phyloP scores from a whole-genome alignment of 2,329 filamentous ascomycete species.

The Zymoseptoria tritici region DNA sequence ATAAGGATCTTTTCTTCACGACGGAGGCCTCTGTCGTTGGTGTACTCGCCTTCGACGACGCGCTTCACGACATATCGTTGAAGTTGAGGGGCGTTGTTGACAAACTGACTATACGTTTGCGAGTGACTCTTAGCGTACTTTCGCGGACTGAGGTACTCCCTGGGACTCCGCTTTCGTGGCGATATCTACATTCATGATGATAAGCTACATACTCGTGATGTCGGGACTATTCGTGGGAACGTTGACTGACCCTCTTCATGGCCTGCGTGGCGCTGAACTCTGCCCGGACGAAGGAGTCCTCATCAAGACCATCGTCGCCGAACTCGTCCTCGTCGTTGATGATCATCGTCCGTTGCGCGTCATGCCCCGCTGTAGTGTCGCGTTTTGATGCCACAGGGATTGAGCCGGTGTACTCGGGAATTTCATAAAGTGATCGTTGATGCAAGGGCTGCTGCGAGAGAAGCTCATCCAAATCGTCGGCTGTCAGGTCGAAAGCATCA shows the following conservation, averaged over 20 bases:
- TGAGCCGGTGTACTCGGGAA: conserved; percentile 26
- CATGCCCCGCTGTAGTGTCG: too few relatives aligned
- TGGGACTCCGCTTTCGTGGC: conserved; percentile 18
- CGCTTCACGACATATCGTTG: conserved; percentile 70
- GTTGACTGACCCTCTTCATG: conserved; percentile 33
- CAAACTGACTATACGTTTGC: background rate
- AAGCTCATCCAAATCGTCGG: conserved; percentile 52
- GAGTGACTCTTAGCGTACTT: conserved; percentile 6
- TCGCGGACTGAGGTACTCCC: conserved; percentile 8
- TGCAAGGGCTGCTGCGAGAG: conserved; percentile 35
- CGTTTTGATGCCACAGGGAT: conserved; percentile 5
- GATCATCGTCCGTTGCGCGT: conserved; percentile 7
- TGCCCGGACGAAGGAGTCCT: conserved; percentile 59
- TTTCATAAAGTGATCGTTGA: conserved; percentile 40
- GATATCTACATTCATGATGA: conserved; percentile 23
- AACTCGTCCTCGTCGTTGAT: conserved; percentile 59
- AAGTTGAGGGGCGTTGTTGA: conserved; percentile 3
- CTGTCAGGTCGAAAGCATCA: conserved; percentile 43
- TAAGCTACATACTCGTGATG: conserved; percentile 28
- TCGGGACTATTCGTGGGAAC: conserved; percentile 13
- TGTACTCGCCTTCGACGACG: conserved; percentile 62
- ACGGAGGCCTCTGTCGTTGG: conserved; percentile 49
- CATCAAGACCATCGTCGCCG: conserved; percentile 61
- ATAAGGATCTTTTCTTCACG: conserved; percentile 62
- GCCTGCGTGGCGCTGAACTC: conserved; percentile 68